Conservation (phyloP, 1,139 yeast species). For the Suhomyces chickasaworum region DNA sequence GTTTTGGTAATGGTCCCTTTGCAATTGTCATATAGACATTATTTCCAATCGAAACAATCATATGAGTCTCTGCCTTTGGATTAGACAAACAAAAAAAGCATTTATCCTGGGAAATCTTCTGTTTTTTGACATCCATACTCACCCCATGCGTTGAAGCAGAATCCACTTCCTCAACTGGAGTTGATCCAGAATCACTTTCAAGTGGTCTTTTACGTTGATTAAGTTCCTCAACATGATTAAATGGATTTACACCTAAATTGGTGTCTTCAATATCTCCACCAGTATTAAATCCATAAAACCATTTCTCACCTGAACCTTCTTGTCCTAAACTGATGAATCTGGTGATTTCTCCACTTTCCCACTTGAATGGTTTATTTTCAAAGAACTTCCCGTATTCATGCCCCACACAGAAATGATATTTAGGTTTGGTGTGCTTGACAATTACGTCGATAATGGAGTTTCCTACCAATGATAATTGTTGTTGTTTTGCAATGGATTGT, state of each 20-base stretch:
- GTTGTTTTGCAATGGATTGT: constrained; percentile 42
- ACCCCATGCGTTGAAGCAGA: not conserved
- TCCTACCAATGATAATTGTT: constrained; percentile 41
- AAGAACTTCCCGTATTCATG: constrained; percentile 48
- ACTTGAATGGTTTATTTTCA: constrained; percentile 61
- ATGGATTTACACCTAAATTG: constrained; percentile 41
- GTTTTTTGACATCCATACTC: constrained; percentile 1
- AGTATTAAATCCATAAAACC: constrained; percentile 74
- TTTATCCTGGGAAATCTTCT: constrained; percentile 47
- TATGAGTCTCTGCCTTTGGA: constrained; percentile 75
- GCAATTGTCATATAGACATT: constrained; percentile 74
- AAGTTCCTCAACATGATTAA: too few relatives aligned
- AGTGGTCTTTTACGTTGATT: constrained; percentile 1
- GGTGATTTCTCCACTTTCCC: constrained; percentile 49
- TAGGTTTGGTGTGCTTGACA: constrained; percentile 50
- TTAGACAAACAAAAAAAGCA: constrained; percentile 88
- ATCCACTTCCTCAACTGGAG: not conserved
- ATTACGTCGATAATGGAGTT: constrained; percentile 47
- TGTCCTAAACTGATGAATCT: constrained; percentile 66
- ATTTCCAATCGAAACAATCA: constrained; percentile 76
- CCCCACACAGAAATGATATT: constrained; percentile 67
- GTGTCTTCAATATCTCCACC: constrained; percentile 15
- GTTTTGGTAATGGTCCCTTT: constrained; percentile 77
- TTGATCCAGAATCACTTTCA: not conserved
- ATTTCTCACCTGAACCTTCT: constrained; percentile 58